Percentiles rank a stretch among this genome's conserved stretches.
phyloP scores from a whole-genome alignment of 2,329 filamentous ascomycete species.

The Colletotrichum sp. region DNA sequence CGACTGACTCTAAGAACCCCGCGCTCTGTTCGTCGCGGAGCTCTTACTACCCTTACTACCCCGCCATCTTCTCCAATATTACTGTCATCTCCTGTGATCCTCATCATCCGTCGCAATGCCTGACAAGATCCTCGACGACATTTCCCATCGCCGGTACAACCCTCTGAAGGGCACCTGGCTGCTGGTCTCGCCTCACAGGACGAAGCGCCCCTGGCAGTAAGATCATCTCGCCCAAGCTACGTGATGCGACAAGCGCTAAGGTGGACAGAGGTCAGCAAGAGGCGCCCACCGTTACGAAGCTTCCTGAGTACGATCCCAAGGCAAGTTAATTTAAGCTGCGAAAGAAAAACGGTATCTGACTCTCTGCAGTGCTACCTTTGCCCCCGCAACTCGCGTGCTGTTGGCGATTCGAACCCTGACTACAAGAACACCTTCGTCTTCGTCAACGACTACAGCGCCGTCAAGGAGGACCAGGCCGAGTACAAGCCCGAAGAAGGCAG shows the following conservation, averaged over 20 bases:
- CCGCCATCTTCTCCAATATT: constrained; percentile 13
- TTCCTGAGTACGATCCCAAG: constrained; percentile 82
- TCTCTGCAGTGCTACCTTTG: constrained; percentile 84
- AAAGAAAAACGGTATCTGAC: neutral
- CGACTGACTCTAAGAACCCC: neutral
- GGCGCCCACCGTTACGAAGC: constrained; percentile 65
- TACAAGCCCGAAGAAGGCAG: constrained; percentile 58
- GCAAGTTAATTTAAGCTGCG: constrained; percentile 37
- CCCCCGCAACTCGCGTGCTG: constrained; percentile 86
- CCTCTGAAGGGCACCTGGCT: constrained; percentile 89
- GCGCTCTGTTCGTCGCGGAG: neutral
- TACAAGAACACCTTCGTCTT: constrained; percentile 92
- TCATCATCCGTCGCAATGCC: constrained; percentile 57
- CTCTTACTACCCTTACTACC: neutral
- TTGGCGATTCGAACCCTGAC: constrained; percentile 83
- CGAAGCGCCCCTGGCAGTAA: constrained; percentile 98
- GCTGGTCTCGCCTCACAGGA: constrained; percentile 93
- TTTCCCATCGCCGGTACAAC: constrained; percentile 94
- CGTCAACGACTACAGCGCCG: constrained; percentile 96
- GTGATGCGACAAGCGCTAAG: neutral
- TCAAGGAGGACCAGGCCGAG: constrained; percentile 88
- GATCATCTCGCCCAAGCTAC: constrained; percentile 33
- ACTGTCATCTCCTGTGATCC: neutral
- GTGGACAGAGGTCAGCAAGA: constrained; percentile 75
- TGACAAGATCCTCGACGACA: constrained; percentile 85